Conservation (phyloP, 345 rosid genomes). For the Brassica napus region Da-Ae NC_063448.1:6538501-6539000, state of each 20-base stretch:
- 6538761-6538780: neutral
- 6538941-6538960: too few species aligned
- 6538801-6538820: neutral
- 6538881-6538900: too few species aligned
- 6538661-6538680: neutral
- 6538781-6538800: neutral
- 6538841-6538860: too few species aligned
- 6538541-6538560: neutral
- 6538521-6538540: neutral
- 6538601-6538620: neutral
- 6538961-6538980: too few species aligned
- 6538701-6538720: too few species aligned
- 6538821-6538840: too few species aligned
- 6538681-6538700: too few species aligned
- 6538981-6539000: too few species aligned
- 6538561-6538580: neutral
- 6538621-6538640: neutral
- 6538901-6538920: too few species aligned
- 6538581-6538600: constrained; percentile 4
- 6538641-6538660: neutral
- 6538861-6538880: too few species aligned
- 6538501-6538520: neutral
- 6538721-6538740: neutral
- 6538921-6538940: too few species aligned
- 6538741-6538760: neutral